Evolutionary conservation across 129 eudicot species (phyloP).

Genomic region (Chrysanthemum lavandulifolium): DNA sequence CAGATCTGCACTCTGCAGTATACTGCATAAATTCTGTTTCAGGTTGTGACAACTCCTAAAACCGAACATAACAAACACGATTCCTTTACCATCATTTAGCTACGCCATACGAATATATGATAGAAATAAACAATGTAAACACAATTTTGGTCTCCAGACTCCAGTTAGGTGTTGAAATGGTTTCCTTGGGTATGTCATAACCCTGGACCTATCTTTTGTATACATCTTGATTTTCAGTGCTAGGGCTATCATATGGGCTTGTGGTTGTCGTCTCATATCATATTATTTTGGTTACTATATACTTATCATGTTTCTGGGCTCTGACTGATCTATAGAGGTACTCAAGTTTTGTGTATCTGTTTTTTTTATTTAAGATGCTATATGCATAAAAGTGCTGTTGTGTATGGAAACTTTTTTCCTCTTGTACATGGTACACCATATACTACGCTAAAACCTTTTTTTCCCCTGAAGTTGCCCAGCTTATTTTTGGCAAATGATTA

Average conservation of each 20-base stretch:
- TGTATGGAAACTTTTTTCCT: too few species aligned
- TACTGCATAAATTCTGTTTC: neutral
- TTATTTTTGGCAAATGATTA: constrained; percentile 13
- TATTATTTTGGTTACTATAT: constrained; percentile 6
- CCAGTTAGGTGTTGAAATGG: neutral
- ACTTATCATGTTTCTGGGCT: neutral
- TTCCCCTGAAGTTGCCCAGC: too few species aligned
- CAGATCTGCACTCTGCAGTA: neutral
- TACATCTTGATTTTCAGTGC: neutral
- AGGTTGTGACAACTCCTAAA: neutral
- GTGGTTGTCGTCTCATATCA: neutral
- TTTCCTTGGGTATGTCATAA: neutral
- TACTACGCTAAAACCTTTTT: too few species aligned
- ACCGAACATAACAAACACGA: neutral
- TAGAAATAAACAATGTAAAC: neutral
- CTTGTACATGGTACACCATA: too few species aligned
- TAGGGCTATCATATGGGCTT: neutral
- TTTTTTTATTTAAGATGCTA: neutral
- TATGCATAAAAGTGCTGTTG: too few species aligned
- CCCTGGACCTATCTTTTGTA: neutral
- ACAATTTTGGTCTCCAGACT: neutral
- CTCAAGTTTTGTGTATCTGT: neutral
- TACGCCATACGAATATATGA: neutral
- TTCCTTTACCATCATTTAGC: neutral
- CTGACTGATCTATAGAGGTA: too few species aligned